A percentile compares a stretch with the other conserved stretches of the same genome.
These are phyloP conservation scores for Rhipidocladum racemiflorum DNA, from an alignment of 176 grass and related monocot genomes.

Conservation along the genomic window DNA sequence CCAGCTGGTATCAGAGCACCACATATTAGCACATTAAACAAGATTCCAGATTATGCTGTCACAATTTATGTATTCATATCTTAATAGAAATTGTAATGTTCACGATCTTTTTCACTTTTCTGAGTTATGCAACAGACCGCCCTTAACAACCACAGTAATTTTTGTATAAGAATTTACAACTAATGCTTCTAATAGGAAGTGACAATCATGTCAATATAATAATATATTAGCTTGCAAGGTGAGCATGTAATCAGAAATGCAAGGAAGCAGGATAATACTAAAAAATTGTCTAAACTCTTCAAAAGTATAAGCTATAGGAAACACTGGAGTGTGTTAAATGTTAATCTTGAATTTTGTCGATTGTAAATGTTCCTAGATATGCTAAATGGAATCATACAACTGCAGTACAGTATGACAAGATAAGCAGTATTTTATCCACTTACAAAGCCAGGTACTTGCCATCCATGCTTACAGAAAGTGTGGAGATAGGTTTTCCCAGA, in stretches of 20 bases:
- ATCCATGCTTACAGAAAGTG: conserved; percentile 93
- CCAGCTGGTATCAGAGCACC: neutral
- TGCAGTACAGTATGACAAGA: neutral
- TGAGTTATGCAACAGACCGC: neutral
- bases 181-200: neutral
- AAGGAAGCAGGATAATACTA: neutral
- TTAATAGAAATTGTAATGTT: neutral
- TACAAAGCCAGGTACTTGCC: conserved; percentile 93
- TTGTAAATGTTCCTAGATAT: neutral
- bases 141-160: conserved; percentile 5
- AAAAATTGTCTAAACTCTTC: neutral
- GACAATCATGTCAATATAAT: neutral
- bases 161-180: neutral
- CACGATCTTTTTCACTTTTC: neutral
- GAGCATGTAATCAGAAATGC: neutral
- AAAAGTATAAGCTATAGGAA: neutral
- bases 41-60: neutral
- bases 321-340: neutral
- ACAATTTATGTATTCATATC: neutral
- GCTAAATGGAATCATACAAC: conserved; percentile 19
- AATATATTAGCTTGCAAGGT: neutral
- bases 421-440: conserved; percentile 40
- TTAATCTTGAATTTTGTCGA: neutral
- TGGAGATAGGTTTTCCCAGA: conserved; percentile 70
- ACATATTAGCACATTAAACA: conserved; percentile 12